Conservation (phyloP, 345 rosid species). For the Murraya paniculata region DNA sequence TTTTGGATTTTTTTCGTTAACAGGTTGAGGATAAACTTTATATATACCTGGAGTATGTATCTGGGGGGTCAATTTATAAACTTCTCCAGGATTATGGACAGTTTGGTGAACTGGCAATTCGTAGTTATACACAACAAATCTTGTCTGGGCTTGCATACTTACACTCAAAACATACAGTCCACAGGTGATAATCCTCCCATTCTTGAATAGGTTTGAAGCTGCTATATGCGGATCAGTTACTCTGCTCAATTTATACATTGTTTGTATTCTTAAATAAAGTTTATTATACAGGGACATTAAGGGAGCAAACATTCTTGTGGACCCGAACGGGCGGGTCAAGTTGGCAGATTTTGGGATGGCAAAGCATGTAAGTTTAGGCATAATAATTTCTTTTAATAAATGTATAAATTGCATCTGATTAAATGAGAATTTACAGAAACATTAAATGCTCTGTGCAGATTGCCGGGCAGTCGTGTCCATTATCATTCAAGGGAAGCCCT, state of each 20-base stretch:
- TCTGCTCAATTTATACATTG: neutral
- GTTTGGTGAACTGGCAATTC: constrained; percentile 61
- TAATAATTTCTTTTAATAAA: constrained; percentile 3
- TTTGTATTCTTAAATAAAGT: constrained; percentile 6
- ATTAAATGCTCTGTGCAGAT: constrained; percentile 42
- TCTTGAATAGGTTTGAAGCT: neutral
- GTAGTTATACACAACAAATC: constrained; percentile 76
- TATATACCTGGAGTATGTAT: constrained; percentile 74
- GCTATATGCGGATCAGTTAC: neutral
- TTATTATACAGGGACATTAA: constrained; percentile 58
- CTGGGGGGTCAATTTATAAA: constrained; percentile 81
- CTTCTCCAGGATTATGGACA: constrained; percentile 77
- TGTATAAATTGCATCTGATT: neutral
- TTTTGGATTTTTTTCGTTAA: constrained; percentile 8
- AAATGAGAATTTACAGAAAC: neutral
- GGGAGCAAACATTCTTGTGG: constrained; percentile 82
- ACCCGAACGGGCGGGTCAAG: constrained; percentile 72
- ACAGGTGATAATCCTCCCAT: constrained; percentile 43
- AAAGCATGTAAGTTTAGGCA: constrained; percentile 59
- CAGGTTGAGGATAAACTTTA: constrained; percentile 68
- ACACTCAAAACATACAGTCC: constrained; percentile 66
- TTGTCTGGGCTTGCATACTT: constrained; percentile 69
- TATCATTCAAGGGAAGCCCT: constrained; percentile 83
- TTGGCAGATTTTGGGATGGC: constrained; percentile 92
- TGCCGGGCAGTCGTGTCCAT: constrained; percentile 72